These are phyloP conservation scores for Barbarea vulgaris DNA, from an alignment of 345 rosid species.

Conservation along the genomic window DNA sequence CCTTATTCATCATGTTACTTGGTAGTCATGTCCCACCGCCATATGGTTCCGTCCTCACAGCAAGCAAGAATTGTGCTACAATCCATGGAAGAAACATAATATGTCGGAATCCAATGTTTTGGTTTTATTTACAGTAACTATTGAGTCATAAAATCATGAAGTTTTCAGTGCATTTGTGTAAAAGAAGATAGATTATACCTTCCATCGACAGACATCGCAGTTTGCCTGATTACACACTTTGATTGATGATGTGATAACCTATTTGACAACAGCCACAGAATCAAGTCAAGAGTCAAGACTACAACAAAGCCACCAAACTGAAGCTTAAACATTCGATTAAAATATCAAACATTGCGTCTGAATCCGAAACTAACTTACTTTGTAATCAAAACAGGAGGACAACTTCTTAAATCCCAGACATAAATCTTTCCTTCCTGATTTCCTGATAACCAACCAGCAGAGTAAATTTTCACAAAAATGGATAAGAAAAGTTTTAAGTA, in stretches of 20 bases:
- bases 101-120: neutral
- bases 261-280: slow-evolving; percentile 24
- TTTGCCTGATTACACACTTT: slow-evolving; percentile 84
- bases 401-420: slow-evolving; percentile 91
- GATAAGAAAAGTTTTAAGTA: neutral
- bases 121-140: neutral
- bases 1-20: slow-evolving; percentile 24
- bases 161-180: neutral
- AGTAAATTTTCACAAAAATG: neutral
- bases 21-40: slow-evolving; percentile 85
- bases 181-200: slow-evolving; percentile 49
- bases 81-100: slow-evolving; percentile 14
- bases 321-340: neutral
- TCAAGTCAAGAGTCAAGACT: slow-evolving; percentile 32
- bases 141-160: neutral
- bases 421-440: slow-evolving; percentile 93
- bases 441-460: slow-evolving; percentile 53
- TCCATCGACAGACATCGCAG: slow-evolving; percentile 94
- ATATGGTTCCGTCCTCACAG: slow-evolving; percentile 93
- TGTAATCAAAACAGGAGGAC: slow-evolving; percentile 93
- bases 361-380: slow-evolving; percentile 46
- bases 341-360: slow-evolving; percentile 10
- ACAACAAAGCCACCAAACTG: slow-evolving; percentile 21
- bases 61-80: slow-evolving; percentile 90
- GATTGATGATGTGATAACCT: slow-evolving; percentile 83